Conservation (phyloP, 345 rosid genomes). For the Eucalyptus microcorys region DNA sequence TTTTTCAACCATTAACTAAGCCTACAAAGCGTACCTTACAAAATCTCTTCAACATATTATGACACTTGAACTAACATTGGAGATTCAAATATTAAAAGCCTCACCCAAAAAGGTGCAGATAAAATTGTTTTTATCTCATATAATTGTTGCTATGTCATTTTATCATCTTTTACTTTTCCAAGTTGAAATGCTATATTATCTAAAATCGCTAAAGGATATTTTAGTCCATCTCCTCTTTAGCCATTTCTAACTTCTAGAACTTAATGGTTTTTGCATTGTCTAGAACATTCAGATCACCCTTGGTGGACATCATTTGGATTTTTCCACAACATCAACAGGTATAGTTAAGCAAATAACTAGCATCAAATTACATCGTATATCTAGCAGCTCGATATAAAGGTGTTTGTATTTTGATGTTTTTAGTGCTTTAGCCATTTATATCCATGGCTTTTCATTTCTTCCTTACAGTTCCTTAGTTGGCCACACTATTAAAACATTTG, state of each 20-base stretch:
- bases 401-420: not conserved
- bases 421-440: not conserved
- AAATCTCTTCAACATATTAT: not conserved
- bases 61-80: no score
- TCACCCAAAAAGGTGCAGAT: not conserved
- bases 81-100: not conserved
- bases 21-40: not conserved
- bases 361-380: not conserved
- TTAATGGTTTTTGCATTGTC: constrained; percentile 51
- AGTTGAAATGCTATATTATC: not conserved
- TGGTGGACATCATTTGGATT: constrained; percentile 69
- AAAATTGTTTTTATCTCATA: not conserved
- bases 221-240: not conserved
- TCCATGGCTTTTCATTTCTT: not conserved
- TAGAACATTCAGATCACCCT: constrained; percentile 62
- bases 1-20: not conserved
- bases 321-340: constrained; percentile 98
- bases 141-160: not conserved
- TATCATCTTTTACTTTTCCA: not conserved
- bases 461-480: no score
- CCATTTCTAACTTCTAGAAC: not conserved
- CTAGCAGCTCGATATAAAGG: not conserved
- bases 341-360: not conserved
- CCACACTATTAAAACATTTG: no score
- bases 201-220: not conserved